Evolutionary conservation across 164 flowering plant genomes (phyloP).

Genomic region (Vitis labrusca): DNA sequence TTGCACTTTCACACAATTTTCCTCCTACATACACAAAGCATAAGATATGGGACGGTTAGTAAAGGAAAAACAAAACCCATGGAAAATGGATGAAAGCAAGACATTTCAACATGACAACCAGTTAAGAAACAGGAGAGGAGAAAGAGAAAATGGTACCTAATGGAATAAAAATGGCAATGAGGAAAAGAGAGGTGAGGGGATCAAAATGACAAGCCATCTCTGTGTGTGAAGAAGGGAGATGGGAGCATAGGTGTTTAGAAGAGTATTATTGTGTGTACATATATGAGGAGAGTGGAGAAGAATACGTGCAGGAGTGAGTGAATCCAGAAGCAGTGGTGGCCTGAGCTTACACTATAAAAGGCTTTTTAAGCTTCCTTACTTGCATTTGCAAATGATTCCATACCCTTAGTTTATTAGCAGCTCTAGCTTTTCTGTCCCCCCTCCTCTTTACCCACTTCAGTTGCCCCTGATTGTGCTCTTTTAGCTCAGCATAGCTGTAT

Average conservation of each 20-base stretch:
- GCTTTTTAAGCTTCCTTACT: neutral
- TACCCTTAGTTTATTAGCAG: no score
- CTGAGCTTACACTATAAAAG: no score
- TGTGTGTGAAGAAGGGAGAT: neutral
- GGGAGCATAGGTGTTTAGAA: no score
- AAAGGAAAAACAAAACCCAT: no score
- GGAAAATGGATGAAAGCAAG: no score
- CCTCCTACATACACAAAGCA: neutral
- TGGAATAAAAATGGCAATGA: conserved; percentile 3
- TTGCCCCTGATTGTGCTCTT: no score
- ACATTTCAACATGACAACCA: neutral
- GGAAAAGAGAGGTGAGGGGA: neutral
- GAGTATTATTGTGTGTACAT: neutral
- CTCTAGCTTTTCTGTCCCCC: no score
- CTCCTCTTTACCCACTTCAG: no score
- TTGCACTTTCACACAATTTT: conserved; percentile 10
- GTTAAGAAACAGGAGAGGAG: neutral
- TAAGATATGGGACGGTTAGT: no score
- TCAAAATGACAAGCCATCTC: conserved; percentile 5
- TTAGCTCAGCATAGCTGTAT: no score
- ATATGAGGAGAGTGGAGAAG: conserved; percentile 1
- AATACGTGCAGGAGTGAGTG: conserved; percentile 29
- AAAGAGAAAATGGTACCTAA: conserved; percentile 10
- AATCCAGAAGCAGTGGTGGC: conserved; percentile 12
- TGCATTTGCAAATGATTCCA: no score